phyloP scores from a whole-genome alignment of 345 rosid genomes.

The Salix suchowensis region DNA sequence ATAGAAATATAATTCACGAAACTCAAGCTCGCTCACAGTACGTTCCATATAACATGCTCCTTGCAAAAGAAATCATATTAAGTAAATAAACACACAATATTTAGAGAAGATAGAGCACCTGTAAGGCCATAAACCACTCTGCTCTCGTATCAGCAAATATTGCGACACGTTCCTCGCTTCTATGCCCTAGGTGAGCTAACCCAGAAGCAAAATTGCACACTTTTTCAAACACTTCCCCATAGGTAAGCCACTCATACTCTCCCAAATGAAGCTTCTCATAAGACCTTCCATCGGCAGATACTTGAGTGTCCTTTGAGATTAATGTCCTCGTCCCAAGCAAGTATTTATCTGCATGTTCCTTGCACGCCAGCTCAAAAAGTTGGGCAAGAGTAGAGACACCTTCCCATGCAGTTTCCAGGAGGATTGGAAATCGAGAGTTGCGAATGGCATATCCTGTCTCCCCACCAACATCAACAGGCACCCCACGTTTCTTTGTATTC shows the following conservation, averaged over 20 bases:
- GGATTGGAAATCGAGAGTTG: slow-evolving; percentile 50
- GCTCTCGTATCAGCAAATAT: slow-evolving; percentile 91
- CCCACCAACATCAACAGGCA: slow-evolving; percentile 73
- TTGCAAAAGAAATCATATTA: not conserved
- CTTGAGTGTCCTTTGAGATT: slow-evolving; percentile 63
- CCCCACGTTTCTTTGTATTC: slow-evolving; percentile 66
- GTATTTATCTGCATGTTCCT: slow-evolving; percentile 39
- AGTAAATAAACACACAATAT: not conserved
- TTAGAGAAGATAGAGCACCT: slow-evolving; percentile 43
- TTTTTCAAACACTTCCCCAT: slow-evolving; percentile 51
- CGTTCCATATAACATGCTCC: not conserved
- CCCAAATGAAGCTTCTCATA: slow-evolving; percentile 97
- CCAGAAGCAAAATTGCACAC: slow-evolving; percentile 84
- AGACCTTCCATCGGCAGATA: slow-evolving; percentile 54
- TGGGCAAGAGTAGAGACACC: slow-evolving; percentile 77
- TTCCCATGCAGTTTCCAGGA: slow-evolving; percentile 64
- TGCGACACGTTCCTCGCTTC: slow-evolving; percentile 72
- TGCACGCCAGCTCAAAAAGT: slow-evolving; percentile 80
- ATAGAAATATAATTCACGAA: not conserved
- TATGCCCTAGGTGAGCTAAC: slow-evolving; percentile 64
- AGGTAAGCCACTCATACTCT: slow-evolving; percentile 82
- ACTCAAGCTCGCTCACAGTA: not conserved
- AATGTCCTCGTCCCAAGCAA: slow-evolving; percentile 78
- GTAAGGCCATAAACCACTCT: slow-evolving; percentile 94
- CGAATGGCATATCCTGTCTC: slow-evolving; percentile 72